Percentiles rank a stretch among this genome's conserved stretches.
These are phyloP conservation scores for Parachaetomium inaequale DNA, from an alignment of 495 filamentous ascomycete genomes.

Conservation along the genomic window DNA sequence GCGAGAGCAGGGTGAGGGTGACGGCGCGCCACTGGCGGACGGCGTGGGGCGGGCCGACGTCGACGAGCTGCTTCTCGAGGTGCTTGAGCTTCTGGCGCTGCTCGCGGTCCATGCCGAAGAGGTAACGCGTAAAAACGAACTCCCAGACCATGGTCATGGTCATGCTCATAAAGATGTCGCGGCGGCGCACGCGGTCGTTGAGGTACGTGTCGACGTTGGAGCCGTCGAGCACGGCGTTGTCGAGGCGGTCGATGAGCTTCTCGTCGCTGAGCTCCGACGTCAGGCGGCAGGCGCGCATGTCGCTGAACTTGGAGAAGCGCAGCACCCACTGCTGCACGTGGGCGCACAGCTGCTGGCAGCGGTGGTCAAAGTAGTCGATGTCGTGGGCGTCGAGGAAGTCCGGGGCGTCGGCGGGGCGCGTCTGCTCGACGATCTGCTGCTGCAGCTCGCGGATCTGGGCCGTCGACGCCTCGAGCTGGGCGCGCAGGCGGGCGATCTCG, in stretches of 20 bases:
- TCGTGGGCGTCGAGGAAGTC: constrained; percentile 78
- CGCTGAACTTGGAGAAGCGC: constrained; percentile 93
- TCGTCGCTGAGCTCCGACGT: constrained; percentile 80
- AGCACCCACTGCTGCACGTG: constrained; percentile 95
- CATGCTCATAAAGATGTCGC: constrained; percentile 94
- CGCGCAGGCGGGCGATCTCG: constrained; percentile 71
- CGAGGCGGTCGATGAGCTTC: constrained; percentile 84
- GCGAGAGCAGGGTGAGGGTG: constrained; percentile 81
- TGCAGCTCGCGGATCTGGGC: constrained; percentile 79
- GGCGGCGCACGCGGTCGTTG: constrained; percentile 75
- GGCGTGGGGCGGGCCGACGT: constrained; percentile 75
- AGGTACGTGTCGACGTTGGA: constrained; percentile 84
- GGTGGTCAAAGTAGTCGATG: constrained; percentile 89
- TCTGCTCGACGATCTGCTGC: constrained; percentile 62
- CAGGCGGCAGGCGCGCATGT: constrained; percentile 75
- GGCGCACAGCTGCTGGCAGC: constrained; percentile 89
- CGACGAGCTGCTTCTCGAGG: constrained; percentile 82
- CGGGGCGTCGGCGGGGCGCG: constrained; percentile 51
- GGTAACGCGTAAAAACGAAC: constrained; percentile 92
- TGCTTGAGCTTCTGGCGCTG: constrained; percentile 94
- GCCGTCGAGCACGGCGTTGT: constrained; percentile 90
- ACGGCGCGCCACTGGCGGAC: constrained; percentile 95
- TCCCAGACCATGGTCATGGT: constrained; percentile 99
- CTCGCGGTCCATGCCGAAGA: constrained; percentile 97
- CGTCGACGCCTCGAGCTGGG: constrained; percentile 71